Base-by-base conservation (phyloP, 1,284 basidiomycete genomes). In the Cryptococcus neoformans region DNA sequence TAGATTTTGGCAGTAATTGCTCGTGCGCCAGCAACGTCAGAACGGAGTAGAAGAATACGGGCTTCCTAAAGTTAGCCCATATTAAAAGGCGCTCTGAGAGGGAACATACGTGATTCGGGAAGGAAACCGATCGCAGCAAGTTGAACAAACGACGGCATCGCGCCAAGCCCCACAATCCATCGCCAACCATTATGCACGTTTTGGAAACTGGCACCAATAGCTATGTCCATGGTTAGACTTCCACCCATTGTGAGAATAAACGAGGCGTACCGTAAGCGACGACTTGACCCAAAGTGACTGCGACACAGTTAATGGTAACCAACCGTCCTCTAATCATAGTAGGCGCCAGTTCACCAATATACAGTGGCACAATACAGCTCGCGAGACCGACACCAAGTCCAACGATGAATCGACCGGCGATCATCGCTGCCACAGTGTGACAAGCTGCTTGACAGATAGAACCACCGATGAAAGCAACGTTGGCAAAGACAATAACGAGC, bases 301-400 rank as follows among this genome's bases (percentile, higher is more conserved):
- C 70, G 21, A 80, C 76, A 8, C 74, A 76, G 56, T 81, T 79
- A 58, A 80, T 69, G 1, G 78, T 78, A 8, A 91, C 89, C 82
- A 92, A 85, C 36, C 87, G 80, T 0, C 89, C 90, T 12, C 89
- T 82, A 44, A 88, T 81, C 37, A 83, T 80, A 3, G 87, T 89
- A 0, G 89, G 89, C 0, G 88, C 85, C 28, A 92, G 81, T 72
- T 92, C 90, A 67, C 89, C 87, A 54, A 92, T 90, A 71, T 91
- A 91, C 4, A 92, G 79, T 2, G 89, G 88, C 0, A 88, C 87
- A 51, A 89, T 83, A 66, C 88, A 90, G 6, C 86, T 83, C n/a
- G 88, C 88, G 1, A 89, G 77, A 0, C 79, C 79, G 21, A 80
- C 79, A 3, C 78, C 79, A 28, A 79, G 74, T 7, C 70, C 69